These are phyloP conservation scores for Triticum aestivum DNA, from an alignment of 176 grass and related monocot species.

Conservation along the genomic window IWGSC_CS_RefSeq_v2.1 NC_057796.1:30143421-30143920, in stretches of 20 bases:
- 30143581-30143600: constrained; percentile 21
- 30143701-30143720: constrained; percentile 31
- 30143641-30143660: constrained; percentile 7
- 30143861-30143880: neutral
- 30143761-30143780: neutral
- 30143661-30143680: constrained; percentile 8
- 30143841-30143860: neutral
- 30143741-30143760: neutral
- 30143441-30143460: too few relatives aligned
- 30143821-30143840: neutral
- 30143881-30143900: neutral
- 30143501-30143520: too few relatives aligned
- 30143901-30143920: neutral
- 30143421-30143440: too few relatives aligned
- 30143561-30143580: constrained; percentile 7
- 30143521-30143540: neutral
- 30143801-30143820: neutral
- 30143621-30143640: constrained; percentile 7
- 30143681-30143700: constrained; percentile 30
- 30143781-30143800: constrained; percentile 6
- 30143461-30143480: too few relatives aligned
- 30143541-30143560: neutral
- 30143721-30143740: constrained; percentile 27
- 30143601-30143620: constrained; percentile 23
- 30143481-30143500: too few relatives aligned